Conservation (phyloP, 2,329 filamentous ascomycete species). For the Cercospora sp. region DNA sequence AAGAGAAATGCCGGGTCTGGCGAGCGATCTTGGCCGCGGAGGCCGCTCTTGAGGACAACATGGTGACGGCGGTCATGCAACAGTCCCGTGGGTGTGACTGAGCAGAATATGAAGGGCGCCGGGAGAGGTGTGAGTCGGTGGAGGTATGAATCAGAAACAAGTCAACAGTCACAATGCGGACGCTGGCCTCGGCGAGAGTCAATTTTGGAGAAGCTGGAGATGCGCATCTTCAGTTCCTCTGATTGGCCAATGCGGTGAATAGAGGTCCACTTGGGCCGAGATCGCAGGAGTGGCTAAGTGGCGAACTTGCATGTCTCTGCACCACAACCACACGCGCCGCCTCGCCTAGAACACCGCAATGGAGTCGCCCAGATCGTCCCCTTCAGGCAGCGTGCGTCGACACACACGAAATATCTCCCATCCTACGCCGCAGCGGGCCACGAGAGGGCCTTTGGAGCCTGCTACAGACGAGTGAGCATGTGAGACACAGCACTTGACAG, state of each 20-base stretch:
- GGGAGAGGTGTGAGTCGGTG: neutral
- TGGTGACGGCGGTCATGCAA: conserved; percentile 30
- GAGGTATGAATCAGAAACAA: conserved; percentile 1
- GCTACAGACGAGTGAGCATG: conserved; percentile 64
- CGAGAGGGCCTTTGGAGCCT: conserved; percentile 72
- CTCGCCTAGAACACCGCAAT: conserved; percentile 19
- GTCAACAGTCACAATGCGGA: conserved; percentile 1
- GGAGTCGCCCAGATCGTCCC: conserved; percentile 31
- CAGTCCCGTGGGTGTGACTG: neutral
- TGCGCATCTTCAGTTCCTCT: neutral
- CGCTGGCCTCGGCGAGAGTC: conserved; percentile 5
- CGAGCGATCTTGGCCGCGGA: conserved; percentile 42
- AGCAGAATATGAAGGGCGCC: neutral
- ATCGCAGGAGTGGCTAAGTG: neutral
- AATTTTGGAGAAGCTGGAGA: conserved; percentile 9
- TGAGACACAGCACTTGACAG: neutral
- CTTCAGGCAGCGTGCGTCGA: conserved; percentile 33
- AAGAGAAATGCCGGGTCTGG: conserved; percentile 47
- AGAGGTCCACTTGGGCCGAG: neutral
- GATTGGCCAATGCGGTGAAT: neutral
- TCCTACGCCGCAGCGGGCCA: conserved; percentile 63
- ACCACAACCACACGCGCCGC: neutral
- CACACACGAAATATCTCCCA: conserved; percentile 37
- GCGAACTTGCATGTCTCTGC: neutral
- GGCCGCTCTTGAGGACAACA: conserved; percentile 39